phyloP scores from a whole-genome alignment of 2,329 filamentous ascomycete genomes.

The Capronia coronata region DNA sequence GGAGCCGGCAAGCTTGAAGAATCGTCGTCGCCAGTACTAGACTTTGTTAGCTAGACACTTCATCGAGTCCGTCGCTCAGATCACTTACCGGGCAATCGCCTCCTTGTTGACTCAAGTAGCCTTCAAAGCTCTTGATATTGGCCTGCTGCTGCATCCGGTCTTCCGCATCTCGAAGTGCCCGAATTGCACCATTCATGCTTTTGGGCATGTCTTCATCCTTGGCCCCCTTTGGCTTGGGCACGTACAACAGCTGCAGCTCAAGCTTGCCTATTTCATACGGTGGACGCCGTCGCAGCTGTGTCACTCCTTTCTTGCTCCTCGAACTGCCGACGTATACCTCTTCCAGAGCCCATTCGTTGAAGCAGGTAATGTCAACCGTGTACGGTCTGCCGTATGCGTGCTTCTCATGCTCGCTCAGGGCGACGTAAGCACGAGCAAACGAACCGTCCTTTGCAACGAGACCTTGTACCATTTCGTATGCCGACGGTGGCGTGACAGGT shows the following conservation, averaged over 20 bases:
- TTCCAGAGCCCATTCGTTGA: slow-evolving; percentile 97
- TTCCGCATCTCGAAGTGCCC: slow-evolving; percentile 87
- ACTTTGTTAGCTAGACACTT: slow-evolving; percentile 8
- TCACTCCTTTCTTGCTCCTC: slow-evolving; percentile 80
- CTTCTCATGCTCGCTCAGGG: slow-evolving; percentile 84
- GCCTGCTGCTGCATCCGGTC: slow-evolving; percentile 50
- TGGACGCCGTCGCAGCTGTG: slow-evolving; percentile 67
- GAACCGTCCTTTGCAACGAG: slow-evolving; percentile 85
- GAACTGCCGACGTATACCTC: slow-evolving; percentile 74
- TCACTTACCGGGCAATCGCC: slow-evolving; percentile 88
- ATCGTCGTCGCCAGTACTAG: slow-evolving; percentile 94
- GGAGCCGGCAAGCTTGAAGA: slow-evolving; percentile 86
- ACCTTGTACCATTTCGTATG: slow-evolving; percentile 46
- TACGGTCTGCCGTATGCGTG: slow-evolving; percentile 83
- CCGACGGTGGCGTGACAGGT: slow-evolving; percentile 27
- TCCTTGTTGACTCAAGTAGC: slow-evolving; percentile 88
- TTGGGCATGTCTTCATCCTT: slow-evolving; percentile 97
- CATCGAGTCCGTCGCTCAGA: background rate
- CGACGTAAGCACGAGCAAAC: slow-evolving; percentile 89
- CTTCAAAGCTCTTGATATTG: slow-evolving; percentile 57
- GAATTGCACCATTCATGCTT: slow-evolving; percentile 94
- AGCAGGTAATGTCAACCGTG: slow-evolving; percentile 82
- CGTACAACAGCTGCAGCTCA: slow-evolving; percentile 87
- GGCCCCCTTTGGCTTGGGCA: slow-evolving; percentile 80
- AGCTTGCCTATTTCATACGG: slow-evolving; percentile 97